Evolutionary conservation across 768 basidiomycete genomes (phyloP), one percentile per base, ranked within the genome.

Genomic region (Candolleomyces eurysporus): DNA sequence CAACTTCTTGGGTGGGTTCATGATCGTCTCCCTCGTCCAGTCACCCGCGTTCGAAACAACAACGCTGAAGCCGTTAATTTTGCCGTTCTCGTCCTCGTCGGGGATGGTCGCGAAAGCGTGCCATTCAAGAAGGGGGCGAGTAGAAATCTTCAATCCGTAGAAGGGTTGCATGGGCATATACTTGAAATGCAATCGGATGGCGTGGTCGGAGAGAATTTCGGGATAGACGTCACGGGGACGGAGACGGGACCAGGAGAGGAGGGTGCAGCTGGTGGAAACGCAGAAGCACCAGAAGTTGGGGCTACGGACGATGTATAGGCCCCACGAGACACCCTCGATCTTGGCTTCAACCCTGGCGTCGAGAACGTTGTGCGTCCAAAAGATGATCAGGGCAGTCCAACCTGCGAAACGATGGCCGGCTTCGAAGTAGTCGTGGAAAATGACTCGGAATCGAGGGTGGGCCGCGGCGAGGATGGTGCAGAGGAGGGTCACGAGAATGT

Each of bases 11-110:
- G 83, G 82, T 5, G 84, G 84, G 56, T 82, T 76, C 13, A 58
- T 66, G 63, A 85, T 85, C 55, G 72, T 66, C 59, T 80, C 75
- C 56, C 64, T 69, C 0, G 84, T 86, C 84, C 84, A 85, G 65
- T 86, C 84, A 31, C 84, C 84, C 4, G 84, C 83, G 26, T 77
- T 78, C 5, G 82, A 82, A 9, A 85, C 81, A 11, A 85, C 79
- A 32, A 82, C 70, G 19, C 82, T 84, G 68, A 79, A 84, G 0
- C 79, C 80, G 53, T 74, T 75, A 56, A 69, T 66, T 39, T 40
- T 56, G 4, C 54, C 54, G 54, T 56, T 56, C 54, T 56, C 54
- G 59, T 71, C 73, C n/a, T 73, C 69, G 73, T 75, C 62, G 4
- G 75, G 71, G 61, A 75, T 73, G 16, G 79, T 79, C 0, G 80